A percentile compares a stretch with the other conserved stretches of the same genome.
phyloP scores from a whole-genome alignment of 2,329 filamentous ascomycete species.

The Paracoccidioides lutzii region DNA sequence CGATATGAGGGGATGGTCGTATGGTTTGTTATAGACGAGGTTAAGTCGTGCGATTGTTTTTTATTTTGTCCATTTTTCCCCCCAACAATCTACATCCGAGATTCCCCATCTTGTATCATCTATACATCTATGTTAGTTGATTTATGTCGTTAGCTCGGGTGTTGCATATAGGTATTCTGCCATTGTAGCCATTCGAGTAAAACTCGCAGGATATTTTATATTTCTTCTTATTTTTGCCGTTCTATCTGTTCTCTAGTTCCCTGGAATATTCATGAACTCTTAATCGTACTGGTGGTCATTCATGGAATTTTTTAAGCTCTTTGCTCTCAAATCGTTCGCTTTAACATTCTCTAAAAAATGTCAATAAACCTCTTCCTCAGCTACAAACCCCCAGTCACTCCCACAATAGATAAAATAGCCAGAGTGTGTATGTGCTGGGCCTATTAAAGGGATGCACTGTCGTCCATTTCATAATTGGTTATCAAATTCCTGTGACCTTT shows the following conservation, averaged over 20 bases:
- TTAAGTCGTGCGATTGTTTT: neutral
- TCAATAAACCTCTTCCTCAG: too few relatives aligned
- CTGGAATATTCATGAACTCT: neutral
- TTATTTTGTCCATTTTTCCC: neutral
- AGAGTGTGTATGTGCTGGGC: too few relatives aligned
- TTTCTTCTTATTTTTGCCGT: neutral
- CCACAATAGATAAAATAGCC: too few relatives aligned
- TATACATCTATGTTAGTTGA: neutral
- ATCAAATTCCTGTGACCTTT: too few relatives aligned
- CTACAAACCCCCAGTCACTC: too few relatives aligned
- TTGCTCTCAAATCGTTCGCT: too few relatives aligned
- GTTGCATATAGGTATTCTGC: neutral
- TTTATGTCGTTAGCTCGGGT: neutral
- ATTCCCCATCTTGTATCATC: neutral
- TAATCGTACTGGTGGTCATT: neutral
- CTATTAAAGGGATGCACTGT: too few relatives aligned
- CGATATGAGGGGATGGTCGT: neutral
- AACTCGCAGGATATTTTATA: too few relatives aligned
- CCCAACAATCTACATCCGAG: neutral
- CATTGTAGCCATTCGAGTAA: neutral
- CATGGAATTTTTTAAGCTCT: neutral
- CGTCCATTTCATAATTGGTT: too few relatives aligned
- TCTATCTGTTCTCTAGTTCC: neutral
- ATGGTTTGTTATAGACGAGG: neutral
- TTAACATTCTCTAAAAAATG: too few relatives aligned